These are phyloP conservation scores for Geotrichum siamense DNA, from an alignment of 1,139 yeast species.

Conservation along the genomic window DNA sequence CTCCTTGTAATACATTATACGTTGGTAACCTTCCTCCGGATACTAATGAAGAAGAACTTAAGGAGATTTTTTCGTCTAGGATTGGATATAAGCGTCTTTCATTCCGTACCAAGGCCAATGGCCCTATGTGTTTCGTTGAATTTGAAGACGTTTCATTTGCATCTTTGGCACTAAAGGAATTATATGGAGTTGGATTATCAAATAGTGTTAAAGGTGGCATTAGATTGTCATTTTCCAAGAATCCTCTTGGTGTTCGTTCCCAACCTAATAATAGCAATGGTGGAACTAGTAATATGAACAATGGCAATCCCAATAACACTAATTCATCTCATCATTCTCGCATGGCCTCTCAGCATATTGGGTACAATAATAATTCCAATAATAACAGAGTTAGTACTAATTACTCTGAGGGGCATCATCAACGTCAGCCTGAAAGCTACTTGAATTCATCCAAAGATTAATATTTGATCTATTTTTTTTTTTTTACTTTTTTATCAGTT, in stretches of 20 bases:
- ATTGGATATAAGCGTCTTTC: constrained; percentile 88
- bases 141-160: constrained; percentile 94
- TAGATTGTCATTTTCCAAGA: constrained; percentile 84
- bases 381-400: background rate
- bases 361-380: constrained; percentile 13
- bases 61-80: constrained; percentile 80
- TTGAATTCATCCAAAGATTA: constrained; percentile 3
- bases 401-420: constrained; percentile 5
- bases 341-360: constrained; percentile 17
- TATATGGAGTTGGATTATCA: constrained; percentile 75
- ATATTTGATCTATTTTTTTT: background rate
- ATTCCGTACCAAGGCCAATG: constrained; percentile 60
- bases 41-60: constrained; percentile 88
- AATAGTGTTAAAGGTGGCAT: constrained; percentile 82
- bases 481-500: background rate
- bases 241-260: constrained; percentile 88
- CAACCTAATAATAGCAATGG: constrained; percentile 25
- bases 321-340: constrained; percentile 13
- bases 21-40: constrained; percentile 97
- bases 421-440: constrained; percentile 5
- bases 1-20: constrained; percentile 93
- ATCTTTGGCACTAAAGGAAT: constrained; percentile 84
- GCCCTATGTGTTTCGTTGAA: constrained; percentile 99
- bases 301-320: constrained; percentile 16
- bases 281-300: constrained; percentile 15